A percentile compares a stretch with the other conserved stretches of the same genome.
These are phyloP conservation scores for Aspergillus quadrilineatus DNA, from an alignment of 2,329 filamentous ascomycete genomes.

Conservation along the genomic window DNA sequence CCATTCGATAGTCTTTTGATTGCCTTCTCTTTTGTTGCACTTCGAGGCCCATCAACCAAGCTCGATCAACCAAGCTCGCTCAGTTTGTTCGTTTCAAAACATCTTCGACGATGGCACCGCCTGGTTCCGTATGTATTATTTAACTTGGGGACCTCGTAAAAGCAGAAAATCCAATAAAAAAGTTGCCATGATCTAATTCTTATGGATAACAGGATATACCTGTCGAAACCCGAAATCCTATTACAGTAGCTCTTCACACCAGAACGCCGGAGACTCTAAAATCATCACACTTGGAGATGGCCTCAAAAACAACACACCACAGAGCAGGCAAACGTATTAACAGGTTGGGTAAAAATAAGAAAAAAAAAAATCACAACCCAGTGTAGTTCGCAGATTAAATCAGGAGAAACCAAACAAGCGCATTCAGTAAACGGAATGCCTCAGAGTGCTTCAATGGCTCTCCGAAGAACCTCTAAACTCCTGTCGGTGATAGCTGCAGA, in stretches of 20 bases:
- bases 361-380: not conserved
- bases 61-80: no score
- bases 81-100: no score
- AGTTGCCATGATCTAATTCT: not conserved
- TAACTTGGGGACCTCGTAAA: no score
- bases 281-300: not conserved
- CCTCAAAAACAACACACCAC: not conserved
- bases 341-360: not conserved
- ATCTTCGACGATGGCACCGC: no score
- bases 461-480: slow-evolving; percentile 57
- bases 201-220: no score
- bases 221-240: no score
- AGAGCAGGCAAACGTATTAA: not conserved
- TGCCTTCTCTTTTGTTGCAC: not conserved
- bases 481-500: slow-evolving; percentile 45
- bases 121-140: no score
- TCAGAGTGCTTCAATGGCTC: slow-evolving; percentile 57
- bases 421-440: not conserved
- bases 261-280: no score
- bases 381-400: not conserved
- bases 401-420: slow-evolving; percentile 2
- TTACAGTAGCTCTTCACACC: no score
- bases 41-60: not conserved
- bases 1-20: not conserved
- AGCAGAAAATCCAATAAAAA: not conserved